Percentiles rank a stretch among this genome's conserved stretches.
phyloP scores from a whole-genome alignment of 345 rosid genomes.

The Linum trigynum region DNA sequence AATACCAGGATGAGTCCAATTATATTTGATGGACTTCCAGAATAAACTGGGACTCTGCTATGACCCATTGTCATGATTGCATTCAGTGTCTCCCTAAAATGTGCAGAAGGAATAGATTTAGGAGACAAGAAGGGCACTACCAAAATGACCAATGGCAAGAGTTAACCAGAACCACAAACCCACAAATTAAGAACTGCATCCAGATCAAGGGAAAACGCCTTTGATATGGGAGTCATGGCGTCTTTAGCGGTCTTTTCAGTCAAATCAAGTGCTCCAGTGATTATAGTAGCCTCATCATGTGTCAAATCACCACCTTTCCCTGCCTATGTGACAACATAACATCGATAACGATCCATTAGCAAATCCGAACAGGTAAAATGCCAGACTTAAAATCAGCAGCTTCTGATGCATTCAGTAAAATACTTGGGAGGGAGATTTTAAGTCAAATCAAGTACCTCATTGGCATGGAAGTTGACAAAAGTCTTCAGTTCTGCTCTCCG shows the following conservation, averaged over 20 bases:
- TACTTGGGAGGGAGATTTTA: background rate
- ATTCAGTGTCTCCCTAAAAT: conserved; percentile 67
- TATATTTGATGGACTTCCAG: conserved; percentile 55
- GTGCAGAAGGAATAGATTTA: conserved; percentile 14
- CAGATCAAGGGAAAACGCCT: conserved; percentile 96
- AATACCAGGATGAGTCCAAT: conserved; percentile 85
- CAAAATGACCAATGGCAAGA: conserved; percentile 10
- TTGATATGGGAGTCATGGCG: conserved; percentile 93
- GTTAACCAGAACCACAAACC: conserved; percentile 34
- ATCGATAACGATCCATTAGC: conserved; percentile 11
- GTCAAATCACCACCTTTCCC: conserved; percentile 94
- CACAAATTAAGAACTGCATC: conserved; percentile 90
- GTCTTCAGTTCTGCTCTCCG: conserved; percentile 95
- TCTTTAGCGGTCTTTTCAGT: conserved; percentile 83
- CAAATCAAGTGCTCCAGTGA: conserved; percentile 91
- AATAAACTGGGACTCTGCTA: conserved; percentile 90
- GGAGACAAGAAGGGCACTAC: conserved; percentile 3
- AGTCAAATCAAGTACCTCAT: conserved; percentile 44
- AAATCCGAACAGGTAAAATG: conserved; percentile 8
- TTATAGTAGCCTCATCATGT: conserved; percentile 89
- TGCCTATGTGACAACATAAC: conserved; percentile 42
- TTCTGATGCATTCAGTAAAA: background rate
- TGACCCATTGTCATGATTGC: conserved; percentile 84
- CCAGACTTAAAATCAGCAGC: conserved; percentile 6
- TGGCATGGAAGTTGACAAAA: conserved; percentile 81